These are phyloP conservation scores for Arabidopsis lyrata DNA, from an alignment of 441 rosid genomes.

Conservation along the genomic window DNA sequence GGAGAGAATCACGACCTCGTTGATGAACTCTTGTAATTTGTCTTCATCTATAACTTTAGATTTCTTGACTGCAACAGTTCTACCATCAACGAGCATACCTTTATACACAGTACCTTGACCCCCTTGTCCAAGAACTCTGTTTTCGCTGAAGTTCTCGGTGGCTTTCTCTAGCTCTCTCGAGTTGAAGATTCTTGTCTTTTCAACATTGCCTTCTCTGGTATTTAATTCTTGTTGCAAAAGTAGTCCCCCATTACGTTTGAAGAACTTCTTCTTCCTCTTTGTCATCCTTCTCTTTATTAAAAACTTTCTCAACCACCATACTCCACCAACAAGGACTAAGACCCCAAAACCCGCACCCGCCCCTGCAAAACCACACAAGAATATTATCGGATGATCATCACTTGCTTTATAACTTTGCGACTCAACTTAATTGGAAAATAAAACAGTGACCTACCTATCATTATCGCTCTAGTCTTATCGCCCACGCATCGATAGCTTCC, in stretches of 20 bases:
- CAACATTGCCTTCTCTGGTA: too few relatives aligned
- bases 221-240: too few relatives aligned
- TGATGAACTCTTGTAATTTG: conserved; percentile 60
- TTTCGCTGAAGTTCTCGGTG: conserved; percentile 61
- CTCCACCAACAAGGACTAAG: conserved; percentile 15
- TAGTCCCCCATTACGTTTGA: background rate
- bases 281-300: conserved; percentile 22
- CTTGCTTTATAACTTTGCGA: too few relatives aligned
- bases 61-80: conserved; percentile 67
- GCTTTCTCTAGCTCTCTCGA: conserved; percentile 54
- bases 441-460: too few relatives aligned
- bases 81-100: conserved; percentile 71
- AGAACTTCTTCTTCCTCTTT: conserved; percentile 33
- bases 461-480: too few relatives aligned
- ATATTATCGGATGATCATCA: too few relatives aligned
- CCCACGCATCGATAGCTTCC: too few relatives aligned
- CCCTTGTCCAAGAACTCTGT: conserved; percentile 71
- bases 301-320: conserved; percentile 30
- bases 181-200: too few relatives aligned
- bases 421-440: too few relatives aligned
- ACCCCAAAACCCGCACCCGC: background rate
- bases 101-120: conserved; percentile 84
- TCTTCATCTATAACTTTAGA: conserved; percentile 77
- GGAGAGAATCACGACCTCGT: conserved; percentile 80
- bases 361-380: too few relatives aligned